Percentiles rank a stretch among this genome's conserved stretches.
Evolutionary conservation across 176 grass and related monocot genomes (phyloP).

Genomic region (Otatea glauca): DNA sequence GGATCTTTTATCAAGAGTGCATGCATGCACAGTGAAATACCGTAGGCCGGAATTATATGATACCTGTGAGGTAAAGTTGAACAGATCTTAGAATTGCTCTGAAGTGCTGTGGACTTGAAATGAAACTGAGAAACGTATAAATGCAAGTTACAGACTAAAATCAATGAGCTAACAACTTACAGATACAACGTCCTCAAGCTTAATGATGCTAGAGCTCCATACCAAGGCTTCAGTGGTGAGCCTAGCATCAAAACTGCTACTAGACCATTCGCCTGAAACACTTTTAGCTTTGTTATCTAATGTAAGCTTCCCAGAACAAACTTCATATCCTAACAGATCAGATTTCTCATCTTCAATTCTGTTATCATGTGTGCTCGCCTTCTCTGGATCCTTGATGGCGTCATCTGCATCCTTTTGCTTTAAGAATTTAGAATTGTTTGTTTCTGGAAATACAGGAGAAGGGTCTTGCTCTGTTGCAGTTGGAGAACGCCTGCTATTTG

Average conservation of each 20-base stretch:
- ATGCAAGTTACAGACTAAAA: conserved; percentile 30
- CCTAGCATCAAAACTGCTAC: conserved; percentile 73
- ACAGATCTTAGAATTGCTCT: conserved; percentile 29
- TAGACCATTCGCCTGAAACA: conserved; percentile 57
- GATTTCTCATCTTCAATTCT: conserved; percentile 91
- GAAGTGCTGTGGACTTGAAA: conserved; percentile 18
- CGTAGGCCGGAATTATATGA: conserved; percentile 73
- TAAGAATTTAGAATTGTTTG: conserved; percentile 65
- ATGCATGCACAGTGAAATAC: conserved; percentile 92
- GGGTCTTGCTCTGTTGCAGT: conserved; percentile 64
- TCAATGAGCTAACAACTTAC: conserved; percentile 69
- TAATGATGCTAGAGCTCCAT: conserved; percentile 83
- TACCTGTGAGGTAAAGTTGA: conserved; percentile 50
- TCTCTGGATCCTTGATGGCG: conserved; percentile 55
- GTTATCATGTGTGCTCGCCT: conserved; percentile 61
- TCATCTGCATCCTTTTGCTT: conserved; percentile 59
- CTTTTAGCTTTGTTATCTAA: conserved; percentile 72
- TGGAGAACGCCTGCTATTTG: conserved; percentile 68
- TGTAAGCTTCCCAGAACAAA: conserved; percentile 90
- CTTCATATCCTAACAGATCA: conserved; percentile 84
- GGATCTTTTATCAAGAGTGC: conserved; percentile 73
- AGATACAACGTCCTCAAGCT: conserved; percentile 87
- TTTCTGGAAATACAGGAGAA: conserved; percentile 84
- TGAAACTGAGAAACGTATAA: conserved; percentile 28
- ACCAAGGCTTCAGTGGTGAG: conserved; percentile 89